These are phyloP conservation scores for Teratosphaeria pseudoeucalypti DNA, from an alignment of 2,329 filamentous ascomycete genomes.

Conservation along the genomic window DNA sequence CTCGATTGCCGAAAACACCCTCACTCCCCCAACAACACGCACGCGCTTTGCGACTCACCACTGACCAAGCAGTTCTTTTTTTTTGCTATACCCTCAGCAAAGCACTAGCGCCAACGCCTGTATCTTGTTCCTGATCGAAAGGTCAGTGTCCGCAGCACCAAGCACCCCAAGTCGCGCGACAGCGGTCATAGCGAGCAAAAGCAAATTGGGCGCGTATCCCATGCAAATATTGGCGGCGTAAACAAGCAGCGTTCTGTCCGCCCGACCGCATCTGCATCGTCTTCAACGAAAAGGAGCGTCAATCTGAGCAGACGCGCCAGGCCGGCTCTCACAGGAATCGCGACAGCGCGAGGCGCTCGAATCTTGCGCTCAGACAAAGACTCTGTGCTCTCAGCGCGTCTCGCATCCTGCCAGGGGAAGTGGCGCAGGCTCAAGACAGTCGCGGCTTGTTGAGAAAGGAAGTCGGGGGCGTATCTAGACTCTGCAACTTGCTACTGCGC, in stretches of 20 bases:
- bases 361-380: not conserved
- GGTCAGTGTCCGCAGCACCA: not conserved
- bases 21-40: not conserved
- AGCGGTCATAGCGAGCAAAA: not conserved
- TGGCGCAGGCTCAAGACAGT: not conserved
- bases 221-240: not conserved
- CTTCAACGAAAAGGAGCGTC: not conserved
- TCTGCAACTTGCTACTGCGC: not conserved
- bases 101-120: not conserved
- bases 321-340: not conserved
- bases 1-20: not conserved
- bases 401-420: not conserved
- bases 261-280: not conserved
- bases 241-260: not conserved
- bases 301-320: not conserved
- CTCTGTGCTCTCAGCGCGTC: not conserved
- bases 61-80: not conserved
- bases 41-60: not conserved
- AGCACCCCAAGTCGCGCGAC: not conserved
- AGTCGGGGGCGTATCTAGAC: not conserved
- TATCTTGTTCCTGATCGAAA: not conserved
- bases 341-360: not conserved
- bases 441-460: not conserved
- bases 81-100: not conserved
- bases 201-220: not conserved